Evolutionary conservation across 345 rosid species (phyloP).

Genomic region (Eucalyptus urophylla): DNA sequence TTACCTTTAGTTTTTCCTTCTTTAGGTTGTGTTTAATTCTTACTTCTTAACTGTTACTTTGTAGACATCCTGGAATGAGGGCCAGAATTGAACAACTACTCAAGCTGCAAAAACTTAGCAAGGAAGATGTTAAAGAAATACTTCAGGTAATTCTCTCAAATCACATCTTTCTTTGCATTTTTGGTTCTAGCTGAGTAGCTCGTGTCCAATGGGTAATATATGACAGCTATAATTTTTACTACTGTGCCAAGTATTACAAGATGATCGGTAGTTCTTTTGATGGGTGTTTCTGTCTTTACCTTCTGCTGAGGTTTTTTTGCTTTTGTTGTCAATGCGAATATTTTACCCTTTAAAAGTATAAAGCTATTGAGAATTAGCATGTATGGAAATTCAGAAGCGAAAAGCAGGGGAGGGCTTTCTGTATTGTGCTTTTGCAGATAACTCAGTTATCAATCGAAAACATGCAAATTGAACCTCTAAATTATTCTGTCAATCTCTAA

Average conservation of each 20-base stretch:
- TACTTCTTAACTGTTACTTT: not conserved
- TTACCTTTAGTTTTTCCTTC: not conserved
- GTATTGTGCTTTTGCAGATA: not conserved
- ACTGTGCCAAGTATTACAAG: not conserved
- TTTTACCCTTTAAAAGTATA: not conserved
- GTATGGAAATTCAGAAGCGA: not conserved
- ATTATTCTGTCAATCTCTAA: not conserved
- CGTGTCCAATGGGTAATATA: not conserved
- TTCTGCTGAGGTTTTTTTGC: not conserved
- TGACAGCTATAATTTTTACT: not conserved
- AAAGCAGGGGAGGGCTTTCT: not conserved
- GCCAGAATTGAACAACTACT: slow-evolving; percentile 80
- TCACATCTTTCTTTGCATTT: not conserved
- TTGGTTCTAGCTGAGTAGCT: not conserved
- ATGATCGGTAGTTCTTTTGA: not conserved
- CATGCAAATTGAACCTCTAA: not conserved
- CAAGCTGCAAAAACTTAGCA: slow-evolving; percentile 85
- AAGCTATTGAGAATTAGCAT: not conserved
- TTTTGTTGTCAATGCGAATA: not conserved
- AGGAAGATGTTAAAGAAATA: slow-evolving; percentile 55
- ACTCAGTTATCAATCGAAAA: not conserved
- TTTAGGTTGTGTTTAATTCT: not conserved
- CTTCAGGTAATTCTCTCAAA: slow-evolving; percentile 48
- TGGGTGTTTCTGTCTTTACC: not conserved
- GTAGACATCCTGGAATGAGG: slow-evolving; percentile 67